These are phyloP conservation scores for Stagonosporopsis chrysanthemi DNA, from an alignment of 2,329 filamentous ascomycete genomes.

Conservation along the genomic window DNA sequence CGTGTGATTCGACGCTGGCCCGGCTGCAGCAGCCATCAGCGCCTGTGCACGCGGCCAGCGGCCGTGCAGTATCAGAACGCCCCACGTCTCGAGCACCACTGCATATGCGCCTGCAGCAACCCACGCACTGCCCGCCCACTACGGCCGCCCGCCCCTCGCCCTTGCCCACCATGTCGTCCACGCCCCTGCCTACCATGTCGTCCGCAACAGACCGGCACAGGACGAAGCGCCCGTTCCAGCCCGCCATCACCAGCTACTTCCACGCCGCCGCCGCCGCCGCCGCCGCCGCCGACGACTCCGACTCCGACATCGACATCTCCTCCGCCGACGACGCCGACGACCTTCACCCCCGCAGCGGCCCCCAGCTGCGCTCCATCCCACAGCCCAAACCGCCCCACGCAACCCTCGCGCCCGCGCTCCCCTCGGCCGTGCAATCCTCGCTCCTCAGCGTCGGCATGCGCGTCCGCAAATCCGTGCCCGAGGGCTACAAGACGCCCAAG, in stretches of 20 bases:
- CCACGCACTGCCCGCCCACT: neutral
- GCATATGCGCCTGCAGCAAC: constrained; percentile 15
- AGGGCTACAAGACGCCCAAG: constrained; percentile 86
- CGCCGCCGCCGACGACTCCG: constrained; percentile 2
- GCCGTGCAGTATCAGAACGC: constrained; percentile 11
- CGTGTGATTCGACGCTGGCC: constrained; percentile 13
- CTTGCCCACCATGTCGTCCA: constrained; percentile 30
- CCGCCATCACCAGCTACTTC: constrained; percentile 56
- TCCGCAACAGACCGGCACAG: constrained; percentile 35
- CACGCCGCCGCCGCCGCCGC: too few relatives aligned
- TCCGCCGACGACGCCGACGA: constrained; percentile 35
- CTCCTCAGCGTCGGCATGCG: constrained; percentile 95
- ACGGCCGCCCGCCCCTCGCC: constrained; percentile 9
- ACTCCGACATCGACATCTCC: constrained; percentile 25
- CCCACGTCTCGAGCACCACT: constrained; percentile 12
- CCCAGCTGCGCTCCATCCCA: constrained; percentile 14
- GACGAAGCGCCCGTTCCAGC: constrained; percentile 55
- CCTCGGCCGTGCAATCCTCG: constrained; percentile 75
- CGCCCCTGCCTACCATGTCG: too few relatives aligned
- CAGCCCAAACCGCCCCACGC: constrained; percentile 25
- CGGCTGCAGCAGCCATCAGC: constrained; percentile 6
- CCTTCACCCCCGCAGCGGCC: constrained; percentile 37
- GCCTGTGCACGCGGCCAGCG: constrained; percentile 11
- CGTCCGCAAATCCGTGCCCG: constrained; percentile 88
- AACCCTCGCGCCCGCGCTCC: constrained; percentile 60